These are phyloP conservation scores for Zygotorulaspora danielsina DNA, from an alignment of 805 yeast species.

Conservation along the genomic window DNA sequence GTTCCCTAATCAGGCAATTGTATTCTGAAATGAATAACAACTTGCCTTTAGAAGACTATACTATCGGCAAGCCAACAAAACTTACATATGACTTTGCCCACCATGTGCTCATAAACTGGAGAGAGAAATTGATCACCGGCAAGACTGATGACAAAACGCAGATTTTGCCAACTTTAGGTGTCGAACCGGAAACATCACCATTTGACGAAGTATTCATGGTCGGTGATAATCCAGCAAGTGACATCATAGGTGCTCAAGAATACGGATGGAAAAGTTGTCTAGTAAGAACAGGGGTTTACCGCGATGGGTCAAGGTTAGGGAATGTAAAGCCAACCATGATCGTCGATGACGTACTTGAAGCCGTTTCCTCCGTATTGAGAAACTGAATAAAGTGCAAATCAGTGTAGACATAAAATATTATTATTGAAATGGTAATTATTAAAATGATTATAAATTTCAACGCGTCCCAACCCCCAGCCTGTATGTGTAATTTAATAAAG, in stretches of 20 bases:
- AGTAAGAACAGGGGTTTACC: constrained; percentile 84
- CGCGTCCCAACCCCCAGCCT: not conserved
- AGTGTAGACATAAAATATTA: not conserved
- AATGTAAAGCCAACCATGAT: constrained; percentile 45
- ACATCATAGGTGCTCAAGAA: constrained; percentile 81
- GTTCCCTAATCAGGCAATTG: constrained; percentile 56
- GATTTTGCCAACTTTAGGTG: constrained; percentile 44
- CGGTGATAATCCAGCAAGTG: constrained; percentile 94
- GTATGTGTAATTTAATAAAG: too few species aligned
- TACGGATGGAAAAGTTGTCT: constrained; percentile 88
- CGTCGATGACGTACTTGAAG: constrained; percentile 49
- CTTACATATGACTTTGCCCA: constrained; percentile 82
- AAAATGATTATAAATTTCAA: constrained; percentile 1
- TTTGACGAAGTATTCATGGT: constrained; percentile 80
- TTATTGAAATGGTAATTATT: constrained; percentile 1
- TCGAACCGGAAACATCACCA: constrained; percentile 40
- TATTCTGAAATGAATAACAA: constrained; percentile 53
- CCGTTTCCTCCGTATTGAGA: constrained; percentile 38
- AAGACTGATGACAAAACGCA: constrained; percentile 21
- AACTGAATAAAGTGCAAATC: not conserved
- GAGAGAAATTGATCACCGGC: constrained; percentile 34
- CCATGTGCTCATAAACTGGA: constrained; percentile 56
- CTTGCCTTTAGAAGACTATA: constrained; percentile 45
- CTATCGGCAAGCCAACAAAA: constrained; percentile 78
- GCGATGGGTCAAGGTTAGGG: constrained; percentile 45